These are phyloP conservation scores for Rhynchospora pubera DNA, from an alignment of 176 grass and related monocot genomes.

Conservation along the genomic window DNA sequence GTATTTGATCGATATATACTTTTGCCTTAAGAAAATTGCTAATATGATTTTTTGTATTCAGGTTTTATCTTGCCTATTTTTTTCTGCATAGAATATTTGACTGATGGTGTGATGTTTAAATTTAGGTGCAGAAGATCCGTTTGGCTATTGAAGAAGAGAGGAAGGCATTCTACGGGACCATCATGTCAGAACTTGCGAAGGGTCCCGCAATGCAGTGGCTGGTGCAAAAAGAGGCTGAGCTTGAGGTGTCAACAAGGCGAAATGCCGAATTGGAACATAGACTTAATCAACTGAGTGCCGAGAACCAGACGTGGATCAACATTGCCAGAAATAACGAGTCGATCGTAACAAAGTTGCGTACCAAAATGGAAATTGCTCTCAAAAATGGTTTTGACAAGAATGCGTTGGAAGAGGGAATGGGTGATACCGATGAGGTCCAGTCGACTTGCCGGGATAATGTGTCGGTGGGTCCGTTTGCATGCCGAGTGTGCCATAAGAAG, in stretches of 20 bases:
- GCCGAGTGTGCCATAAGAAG: background rate
- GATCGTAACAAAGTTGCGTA: background rate
- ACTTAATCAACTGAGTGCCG: background rate
- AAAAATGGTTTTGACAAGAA: constrained; percentile 13
- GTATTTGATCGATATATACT: background rate
- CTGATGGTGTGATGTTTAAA: background rate
- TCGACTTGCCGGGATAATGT: background rate
- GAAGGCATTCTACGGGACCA: background rate
- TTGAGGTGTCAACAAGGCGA: background rate
- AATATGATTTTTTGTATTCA: background rate
- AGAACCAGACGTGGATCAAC: constrained; percentile 13
- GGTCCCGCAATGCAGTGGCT: constrained; percentile 13
- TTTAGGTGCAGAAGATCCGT: background rate
- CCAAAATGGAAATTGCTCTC: background rate
- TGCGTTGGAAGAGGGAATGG: background rate
- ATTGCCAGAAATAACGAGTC: constrained; percentile 21
- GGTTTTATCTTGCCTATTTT: background rate
- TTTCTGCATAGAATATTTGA: background rate
- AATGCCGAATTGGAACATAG: constrained; percentile 11
- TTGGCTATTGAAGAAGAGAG: constrained; percentile 10
- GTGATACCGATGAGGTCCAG: background rate
- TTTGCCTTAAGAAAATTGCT: background rate
- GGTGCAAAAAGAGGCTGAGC: constrained; percentile 2
- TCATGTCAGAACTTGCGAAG: background rate
- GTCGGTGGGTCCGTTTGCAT: background rate